Base-by-base conservation (phyloP, 129 eudicot species). In the Apium graveolens region DNA sequence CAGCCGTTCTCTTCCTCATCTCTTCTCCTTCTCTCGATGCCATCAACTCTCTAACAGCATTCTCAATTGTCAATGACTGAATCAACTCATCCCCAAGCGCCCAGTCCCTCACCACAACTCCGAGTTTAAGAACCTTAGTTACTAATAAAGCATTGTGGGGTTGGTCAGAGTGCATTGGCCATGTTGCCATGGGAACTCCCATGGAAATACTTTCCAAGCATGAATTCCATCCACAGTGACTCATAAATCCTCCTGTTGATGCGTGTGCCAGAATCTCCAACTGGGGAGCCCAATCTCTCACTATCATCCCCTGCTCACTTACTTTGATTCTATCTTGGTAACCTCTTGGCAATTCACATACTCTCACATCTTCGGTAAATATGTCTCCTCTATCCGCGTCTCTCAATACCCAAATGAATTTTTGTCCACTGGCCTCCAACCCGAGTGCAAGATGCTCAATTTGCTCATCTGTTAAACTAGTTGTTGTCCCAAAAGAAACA, bases 191-290 rank as follows among this genome's bases (percentile, higher is more conserved):
- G 1, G 74, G 74, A 9, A 70, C 74, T 6, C 45, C 74, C 74
- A 70, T 70, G 11, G 74, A 20, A 6, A 70, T 70, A 70, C 74
- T 70, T 38, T 70, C 74, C 46, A 70, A 17, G 74, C 91, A 81
- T 39, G 91, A 89, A 75, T 89, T 89, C 94, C 94, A 89, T 2
- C 94, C 94, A 38, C 91, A 66, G 10, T 66, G 72, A 31, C 38
- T 66, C 72, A 66, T 66, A 66, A 66, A 66, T 31, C 72, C 72
- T 31, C 72, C 72, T 5, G 39, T 32, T 1, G 72, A 66, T 21
- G 72, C 0, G 72, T 66, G 72, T 12, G 72, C 39, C 72, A 66
- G 72, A 66, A 66, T 66, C 24, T 66, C 72, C 72, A 66, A 5
- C 21, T 66, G 72, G 35, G 72, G 72, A 29, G 72, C 72, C 72